Evolutionary conservation across 208 protist genomes (phyloP).

Genomic region (Spongospora subterranea): DNA sequence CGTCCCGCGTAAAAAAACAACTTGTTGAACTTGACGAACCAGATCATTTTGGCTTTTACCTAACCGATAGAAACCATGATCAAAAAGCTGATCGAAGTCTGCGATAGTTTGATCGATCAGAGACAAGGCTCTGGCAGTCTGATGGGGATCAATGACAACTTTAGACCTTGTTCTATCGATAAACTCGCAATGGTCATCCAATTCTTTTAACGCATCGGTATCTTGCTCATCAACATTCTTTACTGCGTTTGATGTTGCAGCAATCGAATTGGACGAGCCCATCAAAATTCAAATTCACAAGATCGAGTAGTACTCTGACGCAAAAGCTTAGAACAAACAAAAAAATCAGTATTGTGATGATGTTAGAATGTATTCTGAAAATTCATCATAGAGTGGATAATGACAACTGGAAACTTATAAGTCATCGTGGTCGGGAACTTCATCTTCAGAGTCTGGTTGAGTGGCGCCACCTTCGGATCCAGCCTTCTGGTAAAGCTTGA

Average conservation of each 20-base stretch:
- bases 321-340: too few relatives aligned
- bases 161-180: not conserved
- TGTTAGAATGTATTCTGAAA: slow-evolving; percentile 7
- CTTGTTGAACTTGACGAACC: slow-evolving; percentile 28
- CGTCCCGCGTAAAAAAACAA: slow-evolving; percentile 15
- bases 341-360: not conserved
- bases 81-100: slow-evolving; percentile 34
- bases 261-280: too few relatives aligned
- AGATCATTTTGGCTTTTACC: slow-evolving; percentile 33
- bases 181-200: not conserved
- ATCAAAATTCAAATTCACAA: too few relatives aligned
- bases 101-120: not conserved
- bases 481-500: slow-evolving; percentile 60
- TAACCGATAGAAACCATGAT: not conserved
- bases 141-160: not conserved
- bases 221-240: not conserved
- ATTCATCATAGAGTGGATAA: not conserved
- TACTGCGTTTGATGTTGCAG: too few relatives aligned
- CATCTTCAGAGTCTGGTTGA: slow-evolving; percentile 55
- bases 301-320: too few relatives aligned
- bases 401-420: slow-evolving; percentile 26
- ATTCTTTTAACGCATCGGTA: too few relatives aligned
- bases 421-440: slow-evolving; percentile 62
- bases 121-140: not conserved
- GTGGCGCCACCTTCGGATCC: not conserved